Conservation (phyloP, 2,329 filamentous ascomycete genomes). For the Elsinoe fawcettii region DNA sequence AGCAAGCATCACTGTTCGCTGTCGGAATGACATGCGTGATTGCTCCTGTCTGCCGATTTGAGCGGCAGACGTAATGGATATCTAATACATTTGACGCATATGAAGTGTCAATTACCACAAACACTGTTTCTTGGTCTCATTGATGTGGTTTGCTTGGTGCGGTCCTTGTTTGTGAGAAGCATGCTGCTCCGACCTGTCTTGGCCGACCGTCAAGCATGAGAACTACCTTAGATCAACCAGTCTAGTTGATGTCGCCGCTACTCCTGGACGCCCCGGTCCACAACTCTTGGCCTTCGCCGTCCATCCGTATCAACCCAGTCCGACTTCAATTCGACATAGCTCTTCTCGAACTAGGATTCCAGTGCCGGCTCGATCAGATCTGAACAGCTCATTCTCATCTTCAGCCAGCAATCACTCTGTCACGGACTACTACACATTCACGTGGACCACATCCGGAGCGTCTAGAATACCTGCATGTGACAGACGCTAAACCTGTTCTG, state of each 20-base stretch:
- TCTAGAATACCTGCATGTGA: not conserved
- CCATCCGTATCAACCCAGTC: too few relatives aligned
- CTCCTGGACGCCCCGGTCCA: too few relatives aligned
- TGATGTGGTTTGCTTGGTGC: not conserved
- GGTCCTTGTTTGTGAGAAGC: not conserved
- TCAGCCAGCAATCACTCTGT: not conserved
- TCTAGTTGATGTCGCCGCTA: too few relatives aligned
- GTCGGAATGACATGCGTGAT: not conserved
- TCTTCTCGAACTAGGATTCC: too few relatives aligned
- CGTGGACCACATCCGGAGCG: not conserved
- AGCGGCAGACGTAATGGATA: not conserved
- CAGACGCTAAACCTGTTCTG: not conserved
- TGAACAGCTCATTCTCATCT: too few relatives aligned
- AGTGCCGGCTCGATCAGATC: too few relatives aligned
- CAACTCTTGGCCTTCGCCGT: too few relatives aligned
- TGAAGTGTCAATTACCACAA: not conserved
- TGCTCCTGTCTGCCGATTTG: not conserved
- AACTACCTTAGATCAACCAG: too few relatives aligned
- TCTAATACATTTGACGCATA: constrained; percentile 6
- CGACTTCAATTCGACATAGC: too few relatives aligned
- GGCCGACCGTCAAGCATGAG: too few relatives aligned
- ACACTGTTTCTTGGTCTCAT: not conserved
- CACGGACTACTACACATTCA: not conserved
- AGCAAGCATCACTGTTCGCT: not conserved
- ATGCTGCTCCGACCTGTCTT: too few relatives aligned